phyloP scores from a whole-genome alignment of 2,329 filamentous ascomycete genomes.

The Fusarium concolor region DNA sequence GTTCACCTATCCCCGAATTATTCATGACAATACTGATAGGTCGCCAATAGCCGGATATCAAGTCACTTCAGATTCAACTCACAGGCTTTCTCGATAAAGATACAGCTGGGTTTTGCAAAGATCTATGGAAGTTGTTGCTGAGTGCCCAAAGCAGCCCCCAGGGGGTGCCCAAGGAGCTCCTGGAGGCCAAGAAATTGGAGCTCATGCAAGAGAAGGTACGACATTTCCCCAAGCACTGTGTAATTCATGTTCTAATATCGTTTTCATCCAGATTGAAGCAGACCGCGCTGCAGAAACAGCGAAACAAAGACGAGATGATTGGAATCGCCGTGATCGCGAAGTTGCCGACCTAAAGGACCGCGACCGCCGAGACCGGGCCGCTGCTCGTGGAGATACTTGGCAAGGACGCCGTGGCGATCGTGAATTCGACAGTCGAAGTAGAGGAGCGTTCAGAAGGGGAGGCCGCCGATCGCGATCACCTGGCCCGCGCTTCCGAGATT shows the following conservation, averaged over 20 bases:
- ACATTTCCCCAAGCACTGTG: background rate
- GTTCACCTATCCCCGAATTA: constrained; percentile 47
- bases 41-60: constrained; percentile 84
- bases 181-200: constrained; percentile 97
- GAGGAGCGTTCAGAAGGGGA: constrained; percentile 59
- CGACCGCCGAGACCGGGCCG: constrained; percentile 67
- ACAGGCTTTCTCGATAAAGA: constrained; percentile 96
- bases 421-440: constrained; percentile 57
- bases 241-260: constrained; percentile 8
- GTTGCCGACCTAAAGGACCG: constrained; percentile 74
- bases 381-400: constrained; percentile 65
- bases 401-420: constrained; percentile 66
- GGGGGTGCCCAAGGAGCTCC: constrained; percentile 91
- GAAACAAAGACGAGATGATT: constrained; percentile 76
- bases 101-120: constrained; percentile 88
- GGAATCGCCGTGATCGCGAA: constrained; percentile 77
- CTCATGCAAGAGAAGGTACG: constrained; percentile 92
- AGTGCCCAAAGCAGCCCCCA: constrained; percentile 90
- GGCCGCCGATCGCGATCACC: constrained; percentile 62
- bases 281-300: constrained; percentile 83
- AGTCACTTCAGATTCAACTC: constrained; percentile 92
- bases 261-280: constrained; percentile 74
- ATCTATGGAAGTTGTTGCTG: constrained; percentile 90
- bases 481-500: constrained; percentile 56
- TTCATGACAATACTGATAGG: constrained; percentile 42